Base-by-base conservation (phyloP, 2,329 filamentous ascomycete species). In the Elsinoe batatas region DNA sequence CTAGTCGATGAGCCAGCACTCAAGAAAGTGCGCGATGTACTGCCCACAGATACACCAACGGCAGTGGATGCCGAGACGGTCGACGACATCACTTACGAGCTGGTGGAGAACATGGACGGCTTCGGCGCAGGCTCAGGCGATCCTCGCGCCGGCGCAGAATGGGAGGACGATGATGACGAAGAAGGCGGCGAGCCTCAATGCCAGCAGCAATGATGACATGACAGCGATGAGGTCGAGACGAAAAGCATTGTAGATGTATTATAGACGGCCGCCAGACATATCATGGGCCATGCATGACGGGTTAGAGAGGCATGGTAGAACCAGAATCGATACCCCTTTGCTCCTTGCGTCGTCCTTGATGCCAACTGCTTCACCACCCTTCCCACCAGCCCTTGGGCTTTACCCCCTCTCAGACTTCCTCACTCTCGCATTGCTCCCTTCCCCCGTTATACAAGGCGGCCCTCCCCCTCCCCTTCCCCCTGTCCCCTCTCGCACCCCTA, bases 51-150 rank as follows among this genome's bases (percentile, higher is more conserved):
- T 12, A 71, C 72, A 57, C 43, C 64, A 5, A 46, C 60, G 40
- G 73, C 79, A 8, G 84, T 91, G 60, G 76, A 81, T 60, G 81
- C 83, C 0, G 84, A 91, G 0, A 82, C 87, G 58, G 76, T 91
- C 7, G 93, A 97, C 57, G 90, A 97, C 61, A 89, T 96, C 0
- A 81, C 88, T 2, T 95, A 88, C 64, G 87, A 95, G 59, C 80
- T 81, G n/a, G 82, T 91, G 61, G 88, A 83, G 3, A 84, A 90
- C 64, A 80, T 95, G 62, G 88, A 96, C 53, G 83, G 90, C 74
- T 90, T 90, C 76, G 87, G 87, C 49, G 84, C 82, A 53, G 81
- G 80, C 61, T 83, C 83, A 2, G 83, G 80, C 55, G 85, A 88
- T 64, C 81, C 84, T 15, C 74, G 84, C 56, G 81, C 77, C 15